Percentiles rank a stretch among this genome's conserved stretches.
phyloP scores from a whole-genome alignment of 306 rosid genomes.

The Neltuma alba region DNA sequence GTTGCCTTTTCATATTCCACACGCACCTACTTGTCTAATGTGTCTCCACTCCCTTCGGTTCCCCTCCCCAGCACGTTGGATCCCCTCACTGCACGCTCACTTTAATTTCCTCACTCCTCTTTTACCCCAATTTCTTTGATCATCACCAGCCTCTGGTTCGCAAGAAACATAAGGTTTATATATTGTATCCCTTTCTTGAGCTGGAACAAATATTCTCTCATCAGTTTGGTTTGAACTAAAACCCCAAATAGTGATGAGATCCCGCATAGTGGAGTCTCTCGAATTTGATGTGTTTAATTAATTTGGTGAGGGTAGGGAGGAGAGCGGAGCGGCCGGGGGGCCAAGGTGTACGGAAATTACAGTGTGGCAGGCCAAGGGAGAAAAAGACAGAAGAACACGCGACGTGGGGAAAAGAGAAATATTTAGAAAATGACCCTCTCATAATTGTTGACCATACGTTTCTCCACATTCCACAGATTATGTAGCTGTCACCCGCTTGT shows the following conservation, averaged over 20 bases:
- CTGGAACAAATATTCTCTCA: background rate
- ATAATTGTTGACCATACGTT: background rate
- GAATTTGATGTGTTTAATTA: background rate
- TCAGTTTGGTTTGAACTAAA: background rate
- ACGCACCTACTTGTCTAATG: background rate
- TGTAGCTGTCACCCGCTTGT: background rate
- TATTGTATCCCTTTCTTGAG: background rate
- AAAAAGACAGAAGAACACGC: background rate
- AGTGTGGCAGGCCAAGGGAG: background rate
- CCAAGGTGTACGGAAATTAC: background rate
- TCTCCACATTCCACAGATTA: background rate
- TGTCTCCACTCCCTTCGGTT: background rate
- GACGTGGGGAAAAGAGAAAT: background rate
- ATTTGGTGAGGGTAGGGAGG: background rate
- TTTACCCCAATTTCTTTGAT: background rate
- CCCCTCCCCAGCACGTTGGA: background rate
- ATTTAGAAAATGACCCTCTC: background rate
- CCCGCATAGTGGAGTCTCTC: background rate
- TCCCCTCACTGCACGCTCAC: background rate
- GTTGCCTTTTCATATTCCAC: background rate
- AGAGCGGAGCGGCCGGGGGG: background rate
- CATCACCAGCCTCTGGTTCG: background rate
- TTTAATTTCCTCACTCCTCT: background rate
- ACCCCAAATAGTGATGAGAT: background rate
- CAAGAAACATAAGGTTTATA: background rate